Evolutionary conservation across 257 asterid genomes (phyloP).

Genomic region (Forsythia viridissima): DNA sequence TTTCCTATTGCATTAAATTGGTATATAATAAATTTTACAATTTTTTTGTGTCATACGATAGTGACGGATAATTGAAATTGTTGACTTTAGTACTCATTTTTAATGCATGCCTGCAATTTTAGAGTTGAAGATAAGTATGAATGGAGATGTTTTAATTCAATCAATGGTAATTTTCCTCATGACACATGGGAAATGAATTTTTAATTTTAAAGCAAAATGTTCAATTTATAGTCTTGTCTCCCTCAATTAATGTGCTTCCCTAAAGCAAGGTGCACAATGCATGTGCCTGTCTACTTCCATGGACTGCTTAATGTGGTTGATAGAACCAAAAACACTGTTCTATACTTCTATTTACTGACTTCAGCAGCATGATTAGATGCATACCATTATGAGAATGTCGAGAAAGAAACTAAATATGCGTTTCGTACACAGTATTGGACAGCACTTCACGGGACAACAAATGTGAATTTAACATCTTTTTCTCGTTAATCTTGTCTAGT

Average conservation of each 20-base stretch:
- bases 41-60: constrained; percentile 5
- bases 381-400: neutral
- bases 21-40: constrained; percentile 16
- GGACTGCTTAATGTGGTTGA: neutral
- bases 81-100: constrained; percentile 23
- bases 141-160: neutral
- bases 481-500: too few relatives aligned
- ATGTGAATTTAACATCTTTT: too few relatives aligned
- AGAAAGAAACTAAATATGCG: neutral
- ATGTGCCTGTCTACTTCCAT: constrained; percentile 44
- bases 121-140: neutral
- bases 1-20: constrained; percentile 14
- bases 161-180: constrained; percentile 8
- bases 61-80: constrained; percentile 18
- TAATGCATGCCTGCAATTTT: constrained; percentile 3
- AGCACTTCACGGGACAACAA: neutral
- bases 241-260: constrained; percentile 43
- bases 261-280: constrained; percentile 33
- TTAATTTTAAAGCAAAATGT: constrained; percentile 33
- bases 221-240: constrained; percentile 52
- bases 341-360: constrained; percentile 5
- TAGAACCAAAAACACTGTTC: neutral
- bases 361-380: neutral
- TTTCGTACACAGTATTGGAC: neutral
- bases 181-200: constrained; percentile 40